Evolutionary conservation across 176 grass and related monocot species (phyloP), one percentile per base, ranked within the genome.

Genomic region (Stipa capillata): DNA sequence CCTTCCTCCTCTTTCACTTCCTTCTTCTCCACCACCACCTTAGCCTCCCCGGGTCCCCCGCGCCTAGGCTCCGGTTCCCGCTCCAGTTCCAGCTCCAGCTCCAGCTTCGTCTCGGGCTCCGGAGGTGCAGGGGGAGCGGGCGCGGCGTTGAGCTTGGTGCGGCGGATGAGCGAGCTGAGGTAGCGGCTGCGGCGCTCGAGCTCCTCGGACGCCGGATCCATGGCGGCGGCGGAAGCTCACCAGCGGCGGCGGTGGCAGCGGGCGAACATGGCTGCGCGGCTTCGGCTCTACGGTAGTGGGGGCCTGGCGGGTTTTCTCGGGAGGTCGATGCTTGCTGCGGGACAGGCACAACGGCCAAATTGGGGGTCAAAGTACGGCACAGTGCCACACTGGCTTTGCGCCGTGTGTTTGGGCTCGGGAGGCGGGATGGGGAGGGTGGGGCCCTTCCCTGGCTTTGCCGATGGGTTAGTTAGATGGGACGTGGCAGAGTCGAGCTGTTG

Each of bases 141-240:
- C 29, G 79, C 70, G 34, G 74, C 33, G 69, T 18, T 63, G 58
- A 97, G 72, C 89, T 91, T 97, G 57, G 91, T 88, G 57, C 91
- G 89, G 76, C 85, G 79, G 71, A 97, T 92, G 39, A 97, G 87
- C 47, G 91, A 94, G 65, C 85, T 94, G 48, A 97, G 86, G 61
- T 97, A 94, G 57, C 82, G 91, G 71, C 87, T 97, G 55, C 91
- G 89, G 39, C 89, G 86, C 91, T 97, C 91, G 16, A 97, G 94
- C 84, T 97, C 94, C 79, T 94, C 87, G 60, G 91, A 92, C 50
- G 82, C 91, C 77, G 84, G 91, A 76, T 91, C 91, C 84, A 89
- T 89, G 50, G 52, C 86, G 66, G 32, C 16, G 37, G 7, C 47
- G 25, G 16, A 14, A 3, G 16, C 13, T 82, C 79, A 40, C 25